These are phyloP conservation scores for Sordaria brevicollis DNA, from an alignment of 495 filamentous ascomycete species.

Conservation along the genomic window DNA sequence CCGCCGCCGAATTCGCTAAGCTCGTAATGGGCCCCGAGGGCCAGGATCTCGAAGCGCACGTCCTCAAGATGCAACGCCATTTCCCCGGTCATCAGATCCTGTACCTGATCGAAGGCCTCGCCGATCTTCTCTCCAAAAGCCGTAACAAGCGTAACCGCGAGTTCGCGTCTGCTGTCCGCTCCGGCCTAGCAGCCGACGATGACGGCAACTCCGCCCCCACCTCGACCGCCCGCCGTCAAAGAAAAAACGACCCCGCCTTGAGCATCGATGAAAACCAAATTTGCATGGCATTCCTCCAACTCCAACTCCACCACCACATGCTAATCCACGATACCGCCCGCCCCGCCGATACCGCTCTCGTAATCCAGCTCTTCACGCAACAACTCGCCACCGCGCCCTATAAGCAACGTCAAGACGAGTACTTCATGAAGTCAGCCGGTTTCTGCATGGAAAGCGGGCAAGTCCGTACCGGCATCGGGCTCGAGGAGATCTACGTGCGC, in stretches of 20 bases:
- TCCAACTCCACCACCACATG: slow-evolving; percentile 59
- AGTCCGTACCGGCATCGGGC: slow-evolving; percentile 60
- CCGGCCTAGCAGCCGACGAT: slow-evolving; percentile 33
- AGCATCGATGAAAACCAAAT: slow-evolving; percentile 60
- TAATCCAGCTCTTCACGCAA: slow-evolving; percentile 72
- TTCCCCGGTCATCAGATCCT: slow-evolving; percentile 49
- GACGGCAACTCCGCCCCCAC: slow-evolving; percentile 2
- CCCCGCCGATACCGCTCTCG: slow-evolving; percentile 57
- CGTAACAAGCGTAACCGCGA: slow-evolving; percentile 54
- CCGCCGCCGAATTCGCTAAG: slow-evolving; percentile 59
- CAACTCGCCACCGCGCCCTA: slow-evolving; percentile 74
- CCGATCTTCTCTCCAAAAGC: slow-evolving; percentile 58
- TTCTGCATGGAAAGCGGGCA: slow-evolving; percentile 83
- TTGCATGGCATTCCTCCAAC: slow-evolving; percentile 60
- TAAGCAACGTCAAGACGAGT: slow-evolving; percentile 33
- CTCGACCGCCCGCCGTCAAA: slow-evolving; percentile 24
- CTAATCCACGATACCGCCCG: slow-evolving; percentile 63
- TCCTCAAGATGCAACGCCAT: slow-evolving; percentile 42
- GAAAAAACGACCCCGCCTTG: slow-evolving; percentile 32
- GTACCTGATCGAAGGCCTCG: slow-evolving; percentile 70
- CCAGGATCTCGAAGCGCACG: slow-evolving; percentile 49
- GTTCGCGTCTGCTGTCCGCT: slow-evolving; percentile 54
- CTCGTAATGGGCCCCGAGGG: slow-evolving; percentile 39
- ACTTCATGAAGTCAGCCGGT: slow-evolving; percentile 37
- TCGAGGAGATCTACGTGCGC: slow-evolving; percentile 58